These are phyloP conservation scores for Nicotiana sylvestris DNA, from an alignment of 257 asterid species.

Conservation along the genomic window DNA sequence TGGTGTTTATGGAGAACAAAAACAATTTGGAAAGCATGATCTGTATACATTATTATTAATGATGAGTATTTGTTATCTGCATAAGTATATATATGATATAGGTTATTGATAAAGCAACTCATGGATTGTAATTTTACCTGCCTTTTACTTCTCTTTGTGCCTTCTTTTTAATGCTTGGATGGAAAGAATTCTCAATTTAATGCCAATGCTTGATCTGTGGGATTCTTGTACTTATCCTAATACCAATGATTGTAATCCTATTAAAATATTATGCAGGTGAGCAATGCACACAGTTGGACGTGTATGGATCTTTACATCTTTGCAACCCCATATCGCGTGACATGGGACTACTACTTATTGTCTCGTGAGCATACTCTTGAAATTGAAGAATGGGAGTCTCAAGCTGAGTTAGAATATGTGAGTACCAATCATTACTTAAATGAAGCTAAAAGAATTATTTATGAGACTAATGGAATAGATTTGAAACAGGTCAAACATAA, in stretches of 20 bases:
- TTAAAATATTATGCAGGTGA: constrained; percentile 37
- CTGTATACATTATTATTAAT: neutral
- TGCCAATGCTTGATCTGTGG: neutral
- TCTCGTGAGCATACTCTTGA: constrained; percentile 82
- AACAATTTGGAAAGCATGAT: neutral
- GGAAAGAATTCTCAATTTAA: neutral
- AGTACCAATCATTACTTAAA: constrained; percentile 25
- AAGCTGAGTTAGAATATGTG: constrained; percentile 70
- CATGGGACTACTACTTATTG: constrained; percentile 79
- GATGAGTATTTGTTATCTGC: neutral
- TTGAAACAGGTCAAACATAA: constrained; percentile 52
- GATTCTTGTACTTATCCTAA: neutral
- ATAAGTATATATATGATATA: neutral
- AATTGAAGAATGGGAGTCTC: constrained; percentile 76
- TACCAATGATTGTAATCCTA: neutral
- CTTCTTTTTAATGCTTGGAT: neutral
- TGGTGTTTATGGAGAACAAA: neutral
- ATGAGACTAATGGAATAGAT: neutral
- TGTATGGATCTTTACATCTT: constrained; percentile 83
- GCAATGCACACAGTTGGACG: constrained; percentile 75
- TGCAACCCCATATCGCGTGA: constrained; percentile 85
- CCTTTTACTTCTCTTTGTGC: neutral
- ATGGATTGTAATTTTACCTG: neutral
- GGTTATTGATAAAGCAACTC: neutral
- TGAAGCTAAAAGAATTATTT: neutral